Percentiles rank a stretch among this genome's conserved stretches.
Conservation (phyloP, 306 rosid species). For the Sphenostylis stenocarpa region DNA sequence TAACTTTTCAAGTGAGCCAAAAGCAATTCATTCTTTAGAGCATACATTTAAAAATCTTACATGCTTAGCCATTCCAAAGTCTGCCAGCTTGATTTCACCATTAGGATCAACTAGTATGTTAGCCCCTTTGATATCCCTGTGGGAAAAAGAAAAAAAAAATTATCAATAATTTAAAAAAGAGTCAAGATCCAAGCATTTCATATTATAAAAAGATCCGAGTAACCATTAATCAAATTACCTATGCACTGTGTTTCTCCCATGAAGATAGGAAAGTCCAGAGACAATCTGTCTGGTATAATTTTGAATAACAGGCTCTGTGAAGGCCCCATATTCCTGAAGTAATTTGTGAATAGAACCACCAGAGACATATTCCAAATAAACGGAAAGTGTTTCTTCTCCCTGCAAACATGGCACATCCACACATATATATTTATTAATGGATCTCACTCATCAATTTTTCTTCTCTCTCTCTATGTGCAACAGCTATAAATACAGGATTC, state of each 20-base stretch:
- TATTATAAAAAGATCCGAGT: slow-evolving; percentile 8
- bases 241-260: slow-evolving; percentile 92
- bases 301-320: slow-evolving; percentile 91
- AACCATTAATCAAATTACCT: slow-evolving; percentile 51
- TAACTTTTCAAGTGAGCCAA: slow-evolving; percentile 26
- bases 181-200: not conserved
- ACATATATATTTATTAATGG: slow-evolving; percentile 15
- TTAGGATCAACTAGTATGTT: slow-evolving; percentile 95
- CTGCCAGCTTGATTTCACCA: slow-evolving; percentile 95
- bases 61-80: slow-evolving; percentile 99
- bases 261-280: slow-evolving; percentile 96
- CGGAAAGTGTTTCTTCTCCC: slow-evolving; percentile 92
- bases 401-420: slow-evolving; percentile 40
- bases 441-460: not conserved
- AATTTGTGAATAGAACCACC: slow-evolving; percentile 97
- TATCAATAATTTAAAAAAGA: not conserved
- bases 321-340: slow-evolving; percentile 90
- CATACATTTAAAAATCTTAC: slow-evolving; percentile 40
- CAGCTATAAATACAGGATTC: not conserved
- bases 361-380: slow-evolving; percentile 89
- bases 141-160: slow-evolving; percentile 32
- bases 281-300: slow-evolving; percentile 88
- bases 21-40: slow-evolving; percentile 29
- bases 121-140: slow-evolving; percentile 99
- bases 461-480: not conserved